Conservation (phyloP, 305 asterid species). For the Vinca major region DNA sequence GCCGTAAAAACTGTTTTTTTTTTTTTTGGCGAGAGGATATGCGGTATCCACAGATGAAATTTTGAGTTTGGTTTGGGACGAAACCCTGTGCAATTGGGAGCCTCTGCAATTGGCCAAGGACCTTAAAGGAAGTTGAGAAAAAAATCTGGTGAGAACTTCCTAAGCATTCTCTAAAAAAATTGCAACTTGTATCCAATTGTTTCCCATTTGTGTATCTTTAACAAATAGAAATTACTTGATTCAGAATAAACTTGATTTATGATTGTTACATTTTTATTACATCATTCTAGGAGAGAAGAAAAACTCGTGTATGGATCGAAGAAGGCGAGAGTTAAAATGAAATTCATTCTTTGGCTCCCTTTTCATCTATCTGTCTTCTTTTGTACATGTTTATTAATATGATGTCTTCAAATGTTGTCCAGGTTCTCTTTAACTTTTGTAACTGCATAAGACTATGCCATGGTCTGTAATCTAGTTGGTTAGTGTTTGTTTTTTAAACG, state of each 20-base stretch:
- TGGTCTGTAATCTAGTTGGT: background rate
- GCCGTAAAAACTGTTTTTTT: no score
- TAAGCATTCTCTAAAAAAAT: background rate
- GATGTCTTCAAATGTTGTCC: background rate
- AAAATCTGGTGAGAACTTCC: background rate
- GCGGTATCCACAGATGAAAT: no score
- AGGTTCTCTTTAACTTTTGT: background rate
- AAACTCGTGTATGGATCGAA: background rate
- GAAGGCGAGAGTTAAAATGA: background rate
- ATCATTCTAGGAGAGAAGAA: background rate
- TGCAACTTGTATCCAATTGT: background rate
- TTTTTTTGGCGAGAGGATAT: no score
- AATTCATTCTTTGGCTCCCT: background rate
- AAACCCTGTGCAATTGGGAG: no score
- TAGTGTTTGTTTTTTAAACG: no score
- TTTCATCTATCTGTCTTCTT: background rate
- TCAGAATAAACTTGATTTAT: background rate
- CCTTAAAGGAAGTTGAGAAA: background rate
- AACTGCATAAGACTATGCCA: background rate
- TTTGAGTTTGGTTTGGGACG: no score
- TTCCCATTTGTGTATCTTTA: background rate
- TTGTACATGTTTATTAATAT: background rate
- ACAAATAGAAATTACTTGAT: background rate
- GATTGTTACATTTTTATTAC: background rate
- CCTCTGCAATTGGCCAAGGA: background rate